These are phyloP conservation scores for Daldinia childiae DNA, from an alignment of 495 filamentous ascomycete genomes.

Conservation along the genomic window DNA sequence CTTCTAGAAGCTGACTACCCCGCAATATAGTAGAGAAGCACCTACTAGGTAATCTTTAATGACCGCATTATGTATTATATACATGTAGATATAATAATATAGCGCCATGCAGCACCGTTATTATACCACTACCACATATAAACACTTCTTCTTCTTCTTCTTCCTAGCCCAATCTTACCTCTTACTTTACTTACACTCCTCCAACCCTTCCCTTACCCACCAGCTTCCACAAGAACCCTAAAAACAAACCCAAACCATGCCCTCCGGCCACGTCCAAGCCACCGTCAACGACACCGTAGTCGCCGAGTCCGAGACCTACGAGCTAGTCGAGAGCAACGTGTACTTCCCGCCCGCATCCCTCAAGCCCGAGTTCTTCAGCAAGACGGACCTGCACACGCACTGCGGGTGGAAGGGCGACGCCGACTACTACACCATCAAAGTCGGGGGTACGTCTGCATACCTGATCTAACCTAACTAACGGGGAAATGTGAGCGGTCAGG, in stretches of 20 bases:
- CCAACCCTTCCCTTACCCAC: background rate
- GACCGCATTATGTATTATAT: too few species aligned
- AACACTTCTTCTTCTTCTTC: background rate
- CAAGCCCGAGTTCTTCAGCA: constrained; percentile 53
- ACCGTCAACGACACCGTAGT: constrained; percentile 66
- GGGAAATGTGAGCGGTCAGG: background rate
- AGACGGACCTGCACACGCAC: constrained; percentile 52
- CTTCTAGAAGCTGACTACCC: too few species aligned
- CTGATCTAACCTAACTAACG: background rate
- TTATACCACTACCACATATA: background rate
- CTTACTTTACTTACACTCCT: background rate
- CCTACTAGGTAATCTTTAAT: background rate
- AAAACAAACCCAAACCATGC: constrained; percentile 29
- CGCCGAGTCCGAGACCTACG: constrained; percentile 69
- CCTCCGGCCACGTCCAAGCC: constrained; percentile 62
- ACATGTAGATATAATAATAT: background rate
- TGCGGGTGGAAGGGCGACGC: constrained; percentile 79
- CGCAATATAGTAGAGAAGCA: background rate
- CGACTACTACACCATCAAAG: constrained; percentile 70
- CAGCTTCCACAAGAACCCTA: background rate
- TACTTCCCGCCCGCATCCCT: constrained; percentile 66
- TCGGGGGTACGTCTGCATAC: constrained; percentile 55
- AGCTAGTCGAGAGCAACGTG: constrained; percentile 76
- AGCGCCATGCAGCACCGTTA: background rate
- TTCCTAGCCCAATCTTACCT: too few species aligned